Base-by-base conservation (phyloP, 2,329 filamentous ascomycete genomes). In the Didymella exigua region DNA sequence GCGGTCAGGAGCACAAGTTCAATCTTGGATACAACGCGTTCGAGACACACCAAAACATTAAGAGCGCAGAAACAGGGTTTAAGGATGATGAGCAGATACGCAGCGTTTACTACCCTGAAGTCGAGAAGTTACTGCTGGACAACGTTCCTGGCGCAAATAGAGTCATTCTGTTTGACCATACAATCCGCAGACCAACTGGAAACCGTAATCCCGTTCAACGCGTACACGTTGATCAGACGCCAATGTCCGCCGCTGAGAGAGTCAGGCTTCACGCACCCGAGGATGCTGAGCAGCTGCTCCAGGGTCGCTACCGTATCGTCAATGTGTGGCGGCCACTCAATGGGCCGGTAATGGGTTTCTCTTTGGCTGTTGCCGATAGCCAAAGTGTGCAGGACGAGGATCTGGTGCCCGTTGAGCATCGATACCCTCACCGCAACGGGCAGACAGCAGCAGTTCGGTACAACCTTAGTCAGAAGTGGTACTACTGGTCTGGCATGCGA, bases 191-290 rank as follows among this genome's bases (percentile, higher is more conserved):
- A 36, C 82, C 86, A 0, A 75, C 78, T 48, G 83, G 89, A 0
- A 73, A 75, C n/a, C 84, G 91, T 42, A 79, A 78, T 1, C 91
- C 92, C 2, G 91, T 96, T 0, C 84, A 80, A 11, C 76, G 84
- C 34, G 89, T 89, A 0, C 92, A 96, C 75, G 89, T 96, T 59
- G 92, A 96, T 73, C 92, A 96, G 76, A 95, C 91, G 0, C 75
- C 83, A 6, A 74, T 74, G 14, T 88, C 89, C 0, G 86, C 89
- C 0, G 81, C 77, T 9, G 80, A 84, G 71, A 88, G 91, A 42
- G 89, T 96, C 2, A 78, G 78, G 13, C 78, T 82, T 1, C 90
- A 93, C 73, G 79, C 91, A 49, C 76, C 84, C 2, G 82, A 82
- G 9, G 89, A 92, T 58, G 89, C 90, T 0, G 86, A 88, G 4